Conservation (phyloP, 352 stramenopile species). For the Globisporangium abappressorium region DNA sequence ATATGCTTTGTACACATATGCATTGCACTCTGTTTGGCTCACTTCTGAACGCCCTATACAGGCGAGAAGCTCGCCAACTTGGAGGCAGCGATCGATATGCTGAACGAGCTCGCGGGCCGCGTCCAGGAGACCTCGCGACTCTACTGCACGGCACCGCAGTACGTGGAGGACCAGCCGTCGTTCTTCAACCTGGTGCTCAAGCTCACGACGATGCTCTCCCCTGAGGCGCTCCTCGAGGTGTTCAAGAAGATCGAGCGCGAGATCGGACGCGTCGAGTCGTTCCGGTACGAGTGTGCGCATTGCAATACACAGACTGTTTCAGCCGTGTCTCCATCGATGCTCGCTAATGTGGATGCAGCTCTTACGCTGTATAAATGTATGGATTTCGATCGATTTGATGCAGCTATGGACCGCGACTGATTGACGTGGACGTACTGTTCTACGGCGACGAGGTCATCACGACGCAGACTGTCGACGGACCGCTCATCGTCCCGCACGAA, state of each 20-base stretch:
- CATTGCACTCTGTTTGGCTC: neutral
- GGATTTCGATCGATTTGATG: neutral
- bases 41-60: slow-evolving; percentile 17
- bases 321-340: neutral
- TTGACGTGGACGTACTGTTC: slow-evolving; percentile 96
- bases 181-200: slow-evolving; percentile 94
- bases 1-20: neutral
- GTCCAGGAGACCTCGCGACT: slow-evolving; percentile 88
- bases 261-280: slow-evolving; percentile 76
- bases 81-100: slow-evolving; percentile 54
- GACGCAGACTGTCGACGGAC: slow-evolving; percentile 57
- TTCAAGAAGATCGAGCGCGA: slow-evolving; percentile 91
- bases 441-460: slow-evolving; percentile 82
- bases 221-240: slow-evolving; percentile 69
- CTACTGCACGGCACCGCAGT: slow-evolving; percentile 92
- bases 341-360: neutral
- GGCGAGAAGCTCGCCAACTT: slow-evolving; percentile 71
- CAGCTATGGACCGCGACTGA: slow-evolving; percentile 89
- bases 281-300: slow-evolving; percentile 29
- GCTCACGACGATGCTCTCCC: slow-evolving; percentile 79
- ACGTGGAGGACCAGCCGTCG: slow-evolving; percentile 92
- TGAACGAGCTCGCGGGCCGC: slow-evolving; percentile 40
- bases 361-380: neutral
- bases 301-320: too few relatives aligned
- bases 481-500: slow-evolving; percentile 93